phyloP scores from a whole-genome alignment of 106 monocot genomes.

The Dioscorea zingiberensis region DNA sequence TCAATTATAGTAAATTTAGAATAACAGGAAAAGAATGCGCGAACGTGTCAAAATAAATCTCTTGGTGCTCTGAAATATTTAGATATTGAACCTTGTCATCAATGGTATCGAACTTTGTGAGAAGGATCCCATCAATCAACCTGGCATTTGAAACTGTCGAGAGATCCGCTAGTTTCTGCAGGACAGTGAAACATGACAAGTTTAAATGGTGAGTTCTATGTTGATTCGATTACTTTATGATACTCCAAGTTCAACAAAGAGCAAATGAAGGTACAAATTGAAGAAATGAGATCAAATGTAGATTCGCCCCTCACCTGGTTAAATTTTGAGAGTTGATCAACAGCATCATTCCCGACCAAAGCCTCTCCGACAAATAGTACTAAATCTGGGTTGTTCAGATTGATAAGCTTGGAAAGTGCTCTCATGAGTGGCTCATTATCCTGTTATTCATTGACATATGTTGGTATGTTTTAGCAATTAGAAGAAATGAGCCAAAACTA shows the following conservation, averaged over 20 bases:
- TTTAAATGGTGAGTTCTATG: no score
- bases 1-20: background rate
- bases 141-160: conserved; percentile 61
- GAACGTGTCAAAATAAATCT: no score
- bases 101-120: conserved; percentile 97
- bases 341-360: conserved; percentile 95
- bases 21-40: background rate
- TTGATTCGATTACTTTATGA: no score
- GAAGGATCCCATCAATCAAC: conserved; percentile 97
- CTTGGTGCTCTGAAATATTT: no score
- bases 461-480: background rate
- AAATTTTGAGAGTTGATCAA: conserved; percentile 93
- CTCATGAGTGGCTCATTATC: conserved; percentile 98
- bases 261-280: background rate
- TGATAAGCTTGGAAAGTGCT: conserved; percentile 96
- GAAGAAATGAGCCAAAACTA: background rate
- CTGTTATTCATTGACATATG: conserved; percentile 13
- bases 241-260: background rate
- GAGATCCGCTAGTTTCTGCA: conserved; percentile 91
- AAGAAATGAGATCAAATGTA: background rate
- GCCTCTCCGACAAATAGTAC: conserved; percentile 99
- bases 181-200: background rate
- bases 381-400: conserved; percentile 88
- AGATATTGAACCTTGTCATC: conserved; percentile 75
- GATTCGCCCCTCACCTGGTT: conserved; percentile 50